phyloP scores from a whole-genome alignment of 495 filamentous ascomycete species.

The Podospora pseudocomata region DNA sequence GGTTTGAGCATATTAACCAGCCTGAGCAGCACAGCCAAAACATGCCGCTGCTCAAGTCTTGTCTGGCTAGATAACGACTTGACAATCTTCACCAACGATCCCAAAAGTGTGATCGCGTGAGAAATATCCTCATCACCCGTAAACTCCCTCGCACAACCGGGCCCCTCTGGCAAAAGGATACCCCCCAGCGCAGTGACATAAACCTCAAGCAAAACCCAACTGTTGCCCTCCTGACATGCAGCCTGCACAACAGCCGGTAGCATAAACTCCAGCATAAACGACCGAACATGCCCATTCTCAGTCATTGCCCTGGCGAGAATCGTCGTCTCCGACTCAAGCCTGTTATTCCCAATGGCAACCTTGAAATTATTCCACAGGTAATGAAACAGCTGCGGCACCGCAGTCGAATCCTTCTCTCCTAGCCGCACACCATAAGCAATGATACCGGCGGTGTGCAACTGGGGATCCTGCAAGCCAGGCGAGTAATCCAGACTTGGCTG shows the following conservation, averaged over 20 bases:
- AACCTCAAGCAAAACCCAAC: constrained; percentile 40
- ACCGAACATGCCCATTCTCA: constrained; percentile 33
- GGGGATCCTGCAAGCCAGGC: constrained; percentile 46
- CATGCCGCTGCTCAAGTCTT: constrained; percentile 13
- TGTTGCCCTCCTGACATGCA: constrained; percentile 18
- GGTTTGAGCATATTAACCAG: constrained; percentile 22
- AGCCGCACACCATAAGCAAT: constrained; percentile 48
- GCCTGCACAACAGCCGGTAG: constrained; percentile 41
- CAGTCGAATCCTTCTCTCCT: constrained; percentile 39
- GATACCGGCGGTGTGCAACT: constrained; percentile 47
- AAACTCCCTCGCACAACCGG: constrained; percentile 27
- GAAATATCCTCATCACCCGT: constrained; percentile 21
- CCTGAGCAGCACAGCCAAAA: constrained; percentile 16
- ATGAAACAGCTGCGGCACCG: constrained; percentile 46
- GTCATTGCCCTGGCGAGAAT: constrained; percentile 44
- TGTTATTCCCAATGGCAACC: constrained; percentile 42
- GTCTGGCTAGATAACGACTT: not conserved
- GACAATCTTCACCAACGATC: constrained; percentile 17
- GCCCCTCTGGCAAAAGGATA: constrained; percentile 22
- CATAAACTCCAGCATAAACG: constrained; percentile 44
- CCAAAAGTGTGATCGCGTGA: constrained; percentile 23
- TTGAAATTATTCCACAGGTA: constrained; percentile 51
- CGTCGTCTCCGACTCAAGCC: constrained; percentile 34
- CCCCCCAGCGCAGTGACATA: constrained; percentile 34
- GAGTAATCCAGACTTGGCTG: constrained; percentile 47